Evolutionary conservation across 306 rosid species (phyloP).

Genomic region (Datisca glomerata): DNA sequence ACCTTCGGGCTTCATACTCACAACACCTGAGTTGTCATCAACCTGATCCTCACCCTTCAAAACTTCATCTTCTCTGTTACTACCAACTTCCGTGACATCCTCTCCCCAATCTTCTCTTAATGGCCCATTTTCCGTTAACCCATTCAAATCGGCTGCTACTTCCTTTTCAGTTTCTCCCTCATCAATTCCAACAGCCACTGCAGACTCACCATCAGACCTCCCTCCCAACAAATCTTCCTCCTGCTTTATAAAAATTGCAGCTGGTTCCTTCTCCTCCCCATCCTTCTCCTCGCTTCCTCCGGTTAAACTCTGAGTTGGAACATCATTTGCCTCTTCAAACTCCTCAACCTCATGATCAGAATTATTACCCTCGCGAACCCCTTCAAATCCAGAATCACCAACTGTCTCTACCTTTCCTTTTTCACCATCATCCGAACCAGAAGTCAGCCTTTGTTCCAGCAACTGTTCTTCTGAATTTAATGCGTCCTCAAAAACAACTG

Average conservation of each 20-base stretch:
- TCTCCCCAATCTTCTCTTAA: constrained; percentile 22
- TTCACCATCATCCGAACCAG: constrained; percentile 3
- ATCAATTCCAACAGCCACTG: constrained; percentile 20
- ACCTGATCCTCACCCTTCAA: constrained; percentile 17
- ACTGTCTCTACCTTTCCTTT: constrained; percentile 3
- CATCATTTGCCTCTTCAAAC: constrained; percentile 40
- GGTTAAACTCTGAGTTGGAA: neutral
- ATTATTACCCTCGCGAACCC: constrained; percentile 19
- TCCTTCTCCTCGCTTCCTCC: neutral
- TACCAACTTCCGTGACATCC: constrained; percentile 19
- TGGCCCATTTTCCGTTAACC: constrained; percentile 10
- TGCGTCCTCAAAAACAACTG: constrained; percentile 54
- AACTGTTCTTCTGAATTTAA: constrained; percentile 18
- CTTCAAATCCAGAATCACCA: constrained; percentile 12
- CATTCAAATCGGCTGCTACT: constrained; percentile 14
- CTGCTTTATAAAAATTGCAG: constrained; percentile 11
- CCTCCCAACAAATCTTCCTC: constrained; percentile 3
- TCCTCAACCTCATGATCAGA: constrained; percentile 19
- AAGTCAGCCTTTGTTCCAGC: constrained; percentile 17
- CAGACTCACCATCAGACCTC: constrained; percentile 7
- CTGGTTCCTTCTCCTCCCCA: constrained; percentile 6
- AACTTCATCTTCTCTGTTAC: constrained; percentile 14
- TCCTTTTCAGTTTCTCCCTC: constrained; percentile 25
- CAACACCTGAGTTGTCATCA: constrained; percentile 15
- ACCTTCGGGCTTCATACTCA: constrained; percentile 20